Evolutionary conservation across 805 yeast genomes (phyloP).

Genomic region (Yamadazyma tumulicola): DNA sequence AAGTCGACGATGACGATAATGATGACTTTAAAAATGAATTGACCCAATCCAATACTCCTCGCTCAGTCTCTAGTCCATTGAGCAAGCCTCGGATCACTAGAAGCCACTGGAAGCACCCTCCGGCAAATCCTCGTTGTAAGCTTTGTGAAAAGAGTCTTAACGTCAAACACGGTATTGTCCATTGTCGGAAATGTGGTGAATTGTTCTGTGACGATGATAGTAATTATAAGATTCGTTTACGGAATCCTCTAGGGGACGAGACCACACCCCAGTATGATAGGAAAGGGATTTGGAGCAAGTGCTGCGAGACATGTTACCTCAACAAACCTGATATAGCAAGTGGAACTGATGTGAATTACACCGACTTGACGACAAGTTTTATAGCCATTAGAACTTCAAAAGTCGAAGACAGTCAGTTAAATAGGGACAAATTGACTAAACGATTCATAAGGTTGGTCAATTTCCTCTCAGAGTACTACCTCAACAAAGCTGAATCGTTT

Average conservation of each 20-base stretch:
- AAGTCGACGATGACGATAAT: not conserved
- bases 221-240: conserved; percentile 47
- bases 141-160: conserved; percentile 30
- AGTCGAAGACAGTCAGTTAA: conserved; percentile 49
- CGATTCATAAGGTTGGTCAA: conserved; percentile 49
- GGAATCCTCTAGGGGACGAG: conserved; percentile 39
- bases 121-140: conserved; percentile 34
- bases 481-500: conserved; percentile 3
- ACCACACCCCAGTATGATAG: conserved; percentile 29
- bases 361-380: conserved; percentile 48
- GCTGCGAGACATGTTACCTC: conserved; percentile 62
- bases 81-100: conserved; percentile 32
- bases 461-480: conserved; percentile 18
- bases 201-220: conserved; percentile 69
- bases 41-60: conserved; percentile 1
- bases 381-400: conserved; percentile 34
- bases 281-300: conserved; percentile 64
- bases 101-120: conserved; percentile 57
- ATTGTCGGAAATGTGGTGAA: conserved; percentile 76
- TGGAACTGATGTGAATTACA: conserved; percentile 34
- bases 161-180: conserved; percentile 54
- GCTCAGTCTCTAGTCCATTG: conserved; percentile 5
- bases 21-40: not conserved
- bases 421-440: conserved; percentile 53
- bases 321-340: conserved; percentile 49